Base-by-base conservation (phyloP, 2,329 filamentous ascomycete species). In the Ilyonectria sp. region DNA sequence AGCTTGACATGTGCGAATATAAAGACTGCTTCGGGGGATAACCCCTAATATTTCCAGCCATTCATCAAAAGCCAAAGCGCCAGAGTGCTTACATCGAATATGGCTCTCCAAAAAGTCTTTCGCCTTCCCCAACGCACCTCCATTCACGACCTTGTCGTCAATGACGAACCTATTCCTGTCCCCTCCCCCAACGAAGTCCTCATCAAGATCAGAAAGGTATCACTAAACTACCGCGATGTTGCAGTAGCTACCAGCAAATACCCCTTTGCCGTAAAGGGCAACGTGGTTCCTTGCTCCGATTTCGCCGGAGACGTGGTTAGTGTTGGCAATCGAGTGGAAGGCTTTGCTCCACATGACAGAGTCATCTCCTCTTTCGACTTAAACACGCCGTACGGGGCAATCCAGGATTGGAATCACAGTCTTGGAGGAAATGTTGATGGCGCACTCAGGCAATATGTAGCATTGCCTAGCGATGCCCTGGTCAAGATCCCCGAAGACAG, bases 361-460 rank as follows among this genome's bases (percentile, higher is more conserved):
- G 80, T 82, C 29, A 50, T 81, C 44, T 63, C 75, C 6, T 60
- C 70, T 2, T 71, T 78, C 23, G 72, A 76, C 62, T 57, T 69
- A 2, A 63, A 54, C 8, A 71, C 69, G 23, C 64, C 77, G 2
- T 79, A 78, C 55, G 79, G 79, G 0, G 31, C 68, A n/a, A 54
- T 72, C 9, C 71, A 66, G 26, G 66, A 65, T 44, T 73, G 53
- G 65, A 19, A 19, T 5, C 69, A 71, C 9, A 70, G 71, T n/a
- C 71, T 77, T 10, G 80, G 80, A 4, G 78, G 78, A 0, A 35
- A 52, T 4, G 55, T 68, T 3, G 79, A 83, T 50, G 85, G 85
- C 1, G 78, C 82, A 0, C 71, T 87, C 13, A 70, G 79, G 10
- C 79, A 82, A 29, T 85, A 84, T 64, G 76, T 82, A 13, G 79